Conservation (phyloP, 306 rosid genomes). For the Casuarina equisetifolia region DNA sequence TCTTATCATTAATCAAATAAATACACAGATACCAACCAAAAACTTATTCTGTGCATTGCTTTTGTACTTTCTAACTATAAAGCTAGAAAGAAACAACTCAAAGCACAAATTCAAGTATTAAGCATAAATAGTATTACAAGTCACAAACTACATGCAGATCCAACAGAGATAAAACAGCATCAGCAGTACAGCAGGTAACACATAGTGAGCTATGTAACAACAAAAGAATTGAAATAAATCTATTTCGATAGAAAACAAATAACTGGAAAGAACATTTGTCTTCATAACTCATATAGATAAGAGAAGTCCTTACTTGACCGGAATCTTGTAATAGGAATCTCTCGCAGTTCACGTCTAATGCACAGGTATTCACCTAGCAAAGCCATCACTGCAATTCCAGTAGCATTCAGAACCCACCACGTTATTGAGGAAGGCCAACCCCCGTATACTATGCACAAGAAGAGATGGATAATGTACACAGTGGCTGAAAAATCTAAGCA, state of each 20-base stretch:
- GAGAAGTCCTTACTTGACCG: conserved; percentile 71
- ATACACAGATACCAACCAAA: background rate
- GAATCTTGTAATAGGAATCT: conserved; percentile 70
- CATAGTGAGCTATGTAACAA: background rate
- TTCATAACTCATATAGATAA: conserved; percentile 3
- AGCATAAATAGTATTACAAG: conserved; percentile 3
- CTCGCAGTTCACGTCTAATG: conserved; percentile 64
- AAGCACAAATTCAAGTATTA: background rate
- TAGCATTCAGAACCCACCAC: conserved; percentile 97
- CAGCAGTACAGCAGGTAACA: conserved; percentile 16
- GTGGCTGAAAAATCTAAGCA: conserved; percentile 95
- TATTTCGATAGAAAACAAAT: background rate
- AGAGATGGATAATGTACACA: conserved; percentile 75
- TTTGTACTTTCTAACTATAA: background rate
- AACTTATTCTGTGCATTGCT: background rate
- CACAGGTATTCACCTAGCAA: conserved; percentile 77
- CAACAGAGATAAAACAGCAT: conserved; percentile 9
- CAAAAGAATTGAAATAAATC: background rate
- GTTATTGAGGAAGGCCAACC: conserved; percentile 97
- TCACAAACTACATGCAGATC: conserved; percentile 4
- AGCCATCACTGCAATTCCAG: conserved; percentile 88
- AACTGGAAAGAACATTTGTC: background rate
- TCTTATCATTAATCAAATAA: background rate
- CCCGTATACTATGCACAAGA: conserved; percentile 77
- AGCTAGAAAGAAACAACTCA: background rate